phyloP scores from a whole-genome alignment of 345 rosid genomes.

The Sisymbrium irio region DNA sequence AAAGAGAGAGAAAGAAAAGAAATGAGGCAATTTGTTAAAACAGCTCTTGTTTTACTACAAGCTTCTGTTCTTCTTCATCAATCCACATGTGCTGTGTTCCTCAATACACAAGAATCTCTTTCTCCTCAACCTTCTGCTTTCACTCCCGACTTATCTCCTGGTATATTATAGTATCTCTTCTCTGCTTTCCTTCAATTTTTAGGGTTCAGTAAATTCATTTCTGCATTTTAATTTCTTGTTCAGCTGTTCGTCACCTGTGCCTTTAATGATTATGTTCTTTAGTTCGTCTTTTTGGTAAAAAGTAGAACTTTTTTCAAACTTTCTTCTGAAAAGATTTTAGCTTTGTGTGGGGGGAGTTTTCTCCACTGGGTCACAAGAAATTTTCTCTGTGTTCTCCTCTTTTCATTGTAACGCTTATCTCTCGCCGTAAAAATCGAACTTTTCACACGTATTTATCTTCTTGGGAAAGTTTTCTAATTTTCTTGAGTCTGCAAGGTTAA shows the following conservation, averaged over 20 bases:
- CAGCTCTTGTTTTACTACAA: slow-evolving; percentile 40
- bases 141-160: slow-evolving; percentile 63
- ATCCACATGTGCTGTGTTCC: slow-evolving; percentile 47
- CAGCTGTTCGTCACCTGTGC: neutral
- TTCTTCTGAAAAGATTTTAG: slow-evolving; percentile 13
- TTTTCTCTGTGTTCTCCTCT: neutral
- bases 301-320: neutral
- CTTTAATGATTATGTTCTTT: neutral
- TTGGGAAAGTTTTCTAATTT: neutral
- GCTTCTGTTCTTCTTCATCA: slow-evolving; percentile 34
- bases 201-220: neutral
- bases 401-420: slow-evolving; percentile 11
- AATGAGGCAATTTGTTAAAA: slow-evolving; percentile 46
- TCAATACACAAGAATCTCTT: slow-evolving; percentile 30
- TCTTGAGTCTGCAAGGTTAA: slow-evolving; percentile 15
- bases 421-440: slow-evolving; percentile 8
- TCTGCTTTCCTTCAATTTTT: neutral
- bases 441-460: neutral
- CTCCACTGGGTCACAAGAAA: slow-evolving; percentile 21
- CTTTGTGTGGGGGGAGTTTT: slow-evolving; percentile 1
- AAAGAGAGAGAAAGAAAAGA: neutral
- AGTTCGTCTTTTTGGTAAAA: slow-evolving; percentile 25
- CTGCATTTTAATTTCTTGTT: neutral
- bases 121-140: slow-evolving; percentile 49
- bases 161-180: slow-evolving; percentile 30